Evolutionary conservation across 768 basidiomycete genomes (phyloP).

Genomic region (button mushroom (Agaricus bisporus)): DNA sequence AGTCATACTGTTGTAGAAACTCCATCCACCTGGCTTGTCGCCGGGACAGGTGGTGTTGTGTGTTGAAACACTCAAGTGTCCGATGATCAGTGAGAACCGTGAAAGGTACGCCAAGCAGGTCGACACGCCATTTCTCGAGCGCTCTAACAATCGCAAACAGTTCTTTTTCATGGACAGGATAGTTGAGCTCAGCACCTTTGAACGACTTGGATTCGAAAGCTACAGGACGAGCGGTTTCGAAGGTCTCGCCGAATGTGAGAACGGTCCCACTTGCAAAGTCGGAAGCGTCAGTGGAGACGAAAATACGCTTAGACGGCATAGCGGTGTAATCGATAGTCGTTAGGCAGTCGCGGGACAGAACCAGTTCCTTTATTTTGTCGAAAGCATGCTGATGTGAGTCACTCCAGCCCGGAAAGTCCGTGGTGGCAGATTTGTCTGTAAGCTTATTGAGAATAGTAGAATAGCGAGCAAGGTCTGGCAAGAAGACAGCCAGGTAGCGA

Average conservation of each 20-base stretch:
- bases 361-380: conserved; percentile 12
- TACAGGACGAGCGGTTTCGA: conserved; percentile 26
- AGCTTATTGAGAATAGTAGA: conserved; percentile 3
- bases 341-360: conserved; percentile 9
- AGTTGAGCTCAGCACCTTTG: conserved; percentile 23
- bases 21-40: conserved; percentile 26
- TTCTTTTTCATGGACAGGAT: conserved; percentile 31
- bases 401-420: conserved; percentile 4
- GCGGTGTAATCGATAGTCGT: conserved; percentile 8
- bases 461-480: conserved; percentile 10
- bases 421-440: conserved; percentile 7
- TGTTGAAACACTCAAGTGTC: conserved; percentile 23
- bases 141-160: conserved; percentile 27
- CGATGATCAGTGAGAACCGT: conserved; percentile 29
- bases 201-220: conserved; percentile 20
- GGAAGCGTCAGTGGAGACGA: conserved; percentile 26
- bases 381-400: conserved; percentile 17
- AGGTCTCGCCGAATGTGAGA: conserved; percentile 22
- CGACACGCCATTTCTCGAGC: conserved; percentile 18
- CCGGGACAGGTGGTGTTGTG: conserved; percentile 23
- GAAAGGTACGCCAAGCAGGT: conserved; percentile 16
- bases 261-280: conserved; percentile 20
- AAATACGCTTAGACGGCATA: conserved; percentile 21
- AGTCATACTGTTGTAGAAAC: conserved; percentile 27
- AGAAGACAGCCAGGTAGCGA: conserved; percentile 10